Conservation (phyloP, 2,329 filamentous ascomycete genomes). For the Beauveria sp. region DNA sequence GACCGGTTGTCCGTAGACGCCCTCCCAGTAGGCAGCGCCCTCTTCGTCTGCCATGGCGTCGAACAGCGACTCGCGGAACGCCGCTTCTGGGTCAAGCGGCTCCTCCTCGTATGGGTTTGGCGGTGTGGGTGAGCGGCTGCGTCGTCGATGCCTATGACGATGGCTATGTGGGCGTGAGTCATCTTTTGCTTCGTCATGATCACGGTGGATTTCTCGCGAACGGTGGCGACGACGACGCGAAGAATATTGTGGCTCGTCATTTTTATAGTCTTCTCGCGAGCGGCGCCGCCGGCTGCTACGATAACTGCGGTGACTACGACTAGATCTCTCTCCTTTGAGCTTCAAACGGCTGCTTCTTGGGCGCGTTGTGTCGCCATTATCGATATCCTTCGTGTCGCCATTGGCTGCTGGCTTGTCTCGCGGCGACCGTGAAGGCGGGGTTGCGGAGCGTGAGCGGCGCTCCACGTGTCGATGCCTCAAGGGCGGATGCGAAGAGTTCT, state of each 20-base stretch:
- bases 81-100: conserved; percentile 57
- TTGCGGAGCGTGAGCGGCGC: neutral
- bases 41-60: conserved; percentile 97
- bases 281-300: neutral
- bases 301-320: conserved; percentile 17
- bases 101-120: conserved; percentile 39
- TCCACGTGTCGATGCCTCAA: neutral
- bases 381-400: conserved; percentile 13
- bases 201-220: conserved; percentile 13
- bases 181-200: conserved; percentile 2
- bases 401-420: neutral
- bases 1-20: conserved; percentile 92
- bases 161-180: conserved; percentile 23
- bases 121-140: conserved; percentile 37
- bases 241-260: neutral
- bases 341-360: conserved; percentile 26
- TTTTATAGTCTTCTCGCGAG: conserved; percentile 18
- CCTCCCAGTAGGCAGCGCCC: conserved; percentile 89
- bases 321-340: conserved; percentile 24
- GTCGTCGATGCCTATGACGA: conserved; percentile 17
- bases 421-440: conserved; percentile 1
- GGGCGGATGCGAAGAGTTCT: conserved; percentile 10
- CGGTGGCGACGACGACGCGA: conserved; percentile 11
- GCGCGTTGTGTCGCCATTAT: conserved; percentile 14
- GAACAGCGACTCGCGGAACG: conserved; percentile 90